Conservation (phyloP, 345 rosid genomes). For the Salix arbutifolia region DNA sequence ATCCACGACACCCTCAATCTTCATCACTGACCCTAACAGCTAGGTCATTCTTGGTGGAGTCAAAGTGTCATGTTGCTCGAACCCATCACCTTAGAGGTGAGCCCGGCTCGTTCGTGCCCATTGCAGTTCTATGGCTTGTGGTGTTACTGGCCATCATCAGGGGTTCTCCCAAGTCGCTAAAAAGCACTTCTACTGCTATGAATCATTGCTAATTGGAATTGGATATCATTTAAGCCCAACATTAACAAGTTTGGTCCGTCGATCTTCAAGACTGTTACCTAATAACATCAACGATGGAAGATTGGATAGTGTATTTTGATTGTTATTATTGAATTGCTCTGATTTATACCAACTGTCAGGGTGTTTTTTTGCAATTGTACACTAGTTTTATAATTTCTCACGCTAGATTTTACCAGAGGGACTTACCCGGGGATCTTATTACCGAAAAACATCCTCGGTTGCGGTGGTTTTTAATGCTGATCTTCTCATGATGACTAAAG, state of each 20-base stretch:
- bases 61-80: not conserved
- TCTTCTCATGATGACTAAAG: no score
- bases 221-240: constrained; percentile 2
- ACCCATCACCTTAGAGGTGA: not conserved
- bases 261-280: constrained; percentile 13
- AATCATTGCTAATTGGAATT: not conserved
- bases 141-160: not conserved
- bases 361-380: no score
- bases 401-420: no score
- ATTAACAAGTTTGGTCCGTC: not conserved
- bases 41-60: constrained; percentile 7
- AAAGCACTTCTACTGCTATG: constrained; percentile 14
- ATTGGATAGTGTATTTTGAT: constrained; percentile 21
- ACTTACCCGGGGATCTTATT: no score
- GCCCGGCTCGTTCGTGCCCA: not conserved
- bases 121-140: constrained; percentile 13
- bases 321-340: not conserved
- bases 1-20: no score
- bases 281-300: constrained; percentile 13
- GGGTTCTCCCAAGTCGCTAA: constrained; percentile 5
- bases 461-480: no score
- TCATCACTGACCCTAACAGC: no score
- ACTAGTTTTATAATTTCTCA: no score
- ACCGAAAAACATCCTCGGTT: no score
- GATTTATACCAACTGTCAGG: not conserved